Base-by-base conservation (phyloP, 2,329 filamentous ascomycete genomes). In the Magnaporthiopsis poae region DNA sequence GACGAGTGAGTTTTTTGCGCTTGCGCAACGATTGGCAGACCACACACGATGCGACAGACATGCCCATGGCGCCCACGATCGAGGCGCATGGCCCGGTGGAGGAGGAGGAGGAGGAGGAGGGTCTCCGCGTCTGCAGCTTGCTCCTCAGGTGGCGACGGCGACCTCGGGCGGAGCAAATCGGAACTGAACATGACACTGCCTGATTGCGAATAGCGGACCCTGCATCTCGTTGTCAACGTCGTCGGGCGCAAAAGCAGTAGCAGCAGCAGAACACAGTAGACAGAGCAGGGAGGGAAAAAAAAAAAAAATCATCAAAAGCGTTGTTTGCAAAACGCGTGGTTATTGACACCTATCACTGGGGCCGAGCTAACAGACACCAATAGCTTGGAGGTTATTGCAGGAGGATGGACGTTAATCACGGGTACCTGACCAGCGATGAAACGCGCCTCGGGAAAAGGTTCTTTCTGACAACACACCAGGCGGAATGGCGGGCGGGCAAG, bases 391-490 rank as follows among this genome's bases (percentile, higher is more conserved):
- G 60, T 12, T 25, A 61, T 61, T 56, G 18, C 13, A 21, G 46
- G 52, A 31, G 12, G 29, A 11, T 5, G 5, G 29, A 5, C 46
- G 60, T 65, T 65, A 29, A 61, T 56, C 52, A 66, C 62, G 66
- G 62, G 68, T 67, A 66, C 65, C 68, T 69, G 67, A 66, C 63
- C 60, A 60, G 61, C 31, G 56, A 65, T 68, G 61, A 65, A 69
- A 63, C 67, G 61, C 65, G 39, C 59, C 29, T 35, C 33, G 59
- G 35, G 60, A 59, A 62, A 65, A 67, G 31, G 29, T 36, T 25
- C 46, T 25, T 15, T 21, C 25, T 61, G 25, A 29, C 31, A 61
- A 21, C 31, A 31, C 25, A 33, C 27, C 60, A 29, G 60, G 27
- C 18, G 60, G 60, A 46, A 33, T 33, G 31, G 60, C 60, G 27